A percentile compares a stretch with the other conserved stretches of the same genome.
Conservation (phyloP, 345 rosid genomes). For the Lumnitzera littorea region DNA sequence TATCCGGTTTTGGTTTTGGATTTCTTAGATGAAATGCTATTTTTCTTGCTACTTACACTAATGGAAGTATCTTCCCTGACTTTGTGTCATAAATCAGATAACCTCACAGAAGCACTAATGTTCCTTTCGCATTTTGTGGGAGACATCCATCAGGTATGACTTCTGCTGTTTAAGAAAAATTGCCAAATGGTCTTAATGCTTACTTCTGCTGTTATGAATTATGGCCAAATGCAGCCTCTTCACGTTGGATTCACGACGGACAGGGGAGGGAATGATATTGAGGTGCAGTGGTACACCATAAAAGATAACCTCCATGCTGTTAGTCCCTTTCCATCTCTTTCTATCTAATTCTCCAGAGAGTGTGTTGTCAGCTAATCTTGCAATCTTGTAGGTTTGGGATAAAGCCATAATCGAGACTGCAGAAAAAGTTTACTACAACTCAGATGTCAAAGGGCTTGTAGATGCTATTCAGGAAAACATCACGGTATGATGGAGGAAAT, state of each 20-base stretch:
- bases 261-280: slow-evolving; percentile 75
- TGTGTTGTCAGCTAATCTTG: background rate
- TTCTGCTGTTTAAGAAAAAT: too few relatives aligned
- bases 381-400: slow-evolving; percentile 63
- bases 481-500: slow-evolving; percentile 30
- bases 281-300: slow-evolving; percentile 79
- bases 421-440: slow-evolving; percentile 40
- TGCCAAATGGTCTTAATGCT: too few relatives aligned
- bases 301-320: slow-evolving; percentile 82
- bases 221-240: slow-evolving; percentile 46
- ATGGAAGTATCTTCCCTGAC: background rate
- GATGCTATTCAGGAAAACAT: slow-evolving; percentile 61
- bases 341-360: background rate
- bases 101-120: slow-evolving; percentile 85
- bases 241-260: slow-evolving; percentile 75
- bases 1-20: background rate
- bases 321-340: slow-evolving; percentile 7
- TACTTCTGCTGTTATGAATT: background rate
- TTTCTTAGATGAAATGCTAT: background rate
- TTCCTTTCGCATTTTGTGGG: slow-evolving; percentile 86
- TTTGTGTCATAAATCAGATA: slow-evolving; percentile 31
- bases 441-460: slow-evolving; percentile 41
- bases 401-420: slow-evolving; percentile 58
- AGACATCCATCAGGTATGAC: slow-evolving; percentile 77
- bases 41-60: background rate